Evolutionary conservation across 805 yeast species (phyloP).

Genomic region (Ogataea allantospora): DNA sequence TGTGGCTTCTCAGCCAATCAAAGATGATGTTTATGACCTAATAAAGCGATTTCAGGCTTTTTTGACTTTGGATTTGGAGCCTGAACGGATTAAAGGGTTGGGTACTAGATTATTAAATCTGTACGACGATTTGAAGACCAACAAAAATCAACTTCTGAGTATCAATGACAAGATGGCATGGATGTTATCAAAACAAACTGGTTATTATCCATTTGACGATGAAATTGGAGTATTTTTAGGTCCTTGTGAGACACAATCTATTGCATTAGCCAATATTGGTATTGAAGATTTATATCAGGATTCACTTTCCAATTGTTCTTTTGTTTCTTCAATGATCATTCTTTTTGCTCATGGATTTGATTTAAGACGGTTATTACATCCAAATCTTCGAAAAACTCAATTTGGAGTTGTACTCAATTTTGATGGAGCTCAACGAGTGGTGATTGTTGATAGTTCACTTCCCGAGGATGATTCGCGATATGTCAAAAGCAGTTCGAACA

Average conservation of each 20-base stretch:
- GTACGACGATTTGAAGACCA: slow-evolving; percentile 11
- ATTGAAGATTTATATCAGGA: slow-evolving; percentile 45
- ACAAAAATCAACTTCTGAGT: slow-evolving; percentile 3
- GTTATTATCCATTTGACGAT: slow-evolving; percentile 10
- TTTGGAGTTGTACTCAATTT: slow-evolving; percentile 41
- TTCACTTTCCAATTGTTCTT: slow-evolving; percentile 65
- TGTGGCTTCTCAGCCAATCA: slow-evolving; percentile 9
- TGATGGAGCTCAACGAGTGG: slow-evolving; percentile 53
- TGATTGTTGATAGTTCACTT: slow-evolving; percentile 48
- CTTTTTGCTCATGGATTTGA: slow-evolving; percentile 33
- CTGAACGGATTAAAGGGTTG: slow-evolving; percentile 5
- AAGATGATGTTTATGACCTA: slow-evolving; percentile 4
- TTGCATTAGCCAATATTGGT: slow-evolving; percentile 13
- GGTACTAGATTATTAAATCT: slow-evolving; percentile 13
- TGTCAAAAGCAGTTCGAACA: slow-evolving; percentile 38
- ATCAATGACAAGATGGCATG: slow-evolving; percentile 21
- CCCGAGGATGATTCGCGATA: slow-evolving; percentile 20
- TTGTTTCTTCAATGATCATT: slow-evolving; percentile 66
- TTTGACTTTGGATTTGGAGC: slow-evolving; percentile 2
- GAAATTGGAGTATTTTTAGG: slow-evolving; percentile 15
- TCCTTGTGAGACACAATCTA: background rate
- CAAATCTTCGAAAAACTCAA: slow-evolving; percentile 24
- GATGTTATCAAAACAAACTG: slow-evolving; percentile 20
- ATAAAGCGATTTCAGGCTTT: slow-evolving; percentile 5
- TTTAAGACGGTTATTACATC: slow-evolving; percentile 30